Evolutionary conservation across 169 alveolate genomes (phyloP), one percentile per base, ranked within the genome.

Genomic region (Cryptosporidium meleagridis): DNA sequence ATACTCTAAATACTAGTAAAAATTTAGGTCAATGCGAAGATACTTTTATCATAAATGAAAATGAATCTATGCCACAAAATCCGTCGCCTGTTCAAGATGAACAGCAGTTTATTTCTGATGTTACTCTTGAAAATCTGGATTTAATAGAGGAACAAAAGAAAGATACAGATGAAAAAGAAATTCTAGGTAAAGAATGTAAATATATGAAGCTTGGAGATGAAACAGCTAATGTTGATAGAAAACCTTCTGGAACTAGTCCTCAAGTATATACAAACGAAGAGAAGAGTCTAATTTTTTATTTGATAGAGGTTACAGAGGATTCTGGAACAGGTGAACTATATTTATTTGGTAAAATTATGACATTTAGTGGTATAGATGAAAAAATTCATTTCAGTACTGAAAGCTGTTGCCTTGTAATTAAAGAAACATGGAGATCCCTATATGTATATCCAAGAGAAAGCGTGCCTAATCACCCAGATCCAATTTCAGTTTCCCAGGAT

Each of bases 391-490:
- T n/a, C 2, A 16, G 8, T n/a, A 80, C 45, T 39, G 89, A 80
- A 39, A 80, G 65, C 45, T 59, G 80, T 65, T 80, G 89, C 26
- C 45, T 80, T 29, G 75, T 80, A 26, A 62, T 80, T 14, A 59
- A 80, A 48, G 75, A 80, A 33, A 80, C 89, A 6, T 80, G 75
- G 73, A 80, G 67, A 80, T 61, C 80, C 26, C 62, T 80, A 48
- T 80, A 80, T 62, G 53, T 80, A 39, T 80, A 80, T 44, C 89
- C 89, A 26, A 80, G 68, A 61, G 89, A 80, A 41, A 65, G 80
- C 62, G 10, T 26, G 4, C 89, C 89, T 14, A 65, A 80, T 2
- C 89, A 80, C 37, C 80, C 75, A 41, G 75, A 80, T 48, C 89
- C 89, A 9, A 44, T 80, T 31, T 12, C 73, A 44, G 69, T 61